phyloP scores from a whole-genome alignment of 225 moss, liverwort and hornwort species.

The Pseudisothecium myosuroides region DNA sequence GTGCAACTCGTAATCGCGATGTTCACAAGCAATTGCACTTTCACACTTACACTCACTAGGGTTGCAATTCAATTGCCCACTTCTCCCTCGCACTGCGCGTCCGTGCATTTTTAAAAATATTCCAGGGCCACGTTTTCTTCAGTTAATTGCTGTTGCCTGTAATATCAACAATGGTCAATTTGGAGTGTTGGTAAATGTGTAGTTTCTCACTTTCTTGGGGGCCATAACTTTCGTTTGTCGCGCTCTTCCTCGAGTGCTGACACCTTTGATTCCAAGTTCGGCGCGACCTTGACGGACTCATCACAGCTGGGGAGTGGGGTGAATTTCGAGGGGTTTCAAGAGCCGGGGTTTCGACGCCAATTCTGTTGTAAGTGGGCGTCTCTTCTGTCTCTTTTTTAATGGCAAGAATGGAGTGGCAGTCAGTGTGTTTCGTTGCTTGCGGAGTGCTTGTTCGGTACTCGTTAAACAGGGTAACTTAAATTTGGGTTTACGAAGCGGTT shows the following conservation, averaged over 20 bases:
- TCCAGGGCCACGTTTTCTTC: not conserved
- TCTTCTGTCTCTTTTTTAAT: too few species aligned
- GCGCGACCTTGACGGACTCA: not conserved
- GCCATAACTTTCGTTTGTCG: not conserved
- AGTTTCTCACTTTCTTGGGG: not conserved
- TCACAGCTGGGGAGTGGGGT: not conserved
- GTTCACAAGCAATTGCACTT: not conserved
- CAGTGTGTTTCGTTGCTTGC: not conserved
- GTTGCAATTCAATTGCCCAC: not conserved
- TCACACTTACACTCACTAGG: not conserved
- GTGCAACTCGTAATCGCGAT: not conserved
- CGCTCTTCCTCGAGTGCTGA: not conserved
- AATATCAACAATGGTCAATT: not conserved
- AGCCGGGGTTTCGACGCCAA: not conserved
- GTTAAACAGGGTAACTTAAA: not conserved
- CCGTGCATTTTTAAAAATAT: not conserved
- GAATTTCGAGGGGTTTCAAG: not conserved
- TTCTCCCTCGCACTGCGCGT: not conserved
- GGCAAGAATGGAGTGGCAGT: not conserved
- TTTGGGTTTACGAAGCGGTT: slow-evolving; percentile 18
- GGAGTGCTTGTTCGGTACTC: not conserved
- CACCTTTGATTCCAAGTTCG: not conserved
- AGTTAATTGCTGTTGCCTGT: not conserved
- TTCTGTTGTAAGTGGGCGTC: not conserved
- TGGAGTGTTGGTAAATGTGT: not conserved